These are phyloP conservation scores for Marchantia polymorpha DNA, from an alignment of 225 moss, liverwort and hornwort genomes.

Conservation along the genomic window DNA sequence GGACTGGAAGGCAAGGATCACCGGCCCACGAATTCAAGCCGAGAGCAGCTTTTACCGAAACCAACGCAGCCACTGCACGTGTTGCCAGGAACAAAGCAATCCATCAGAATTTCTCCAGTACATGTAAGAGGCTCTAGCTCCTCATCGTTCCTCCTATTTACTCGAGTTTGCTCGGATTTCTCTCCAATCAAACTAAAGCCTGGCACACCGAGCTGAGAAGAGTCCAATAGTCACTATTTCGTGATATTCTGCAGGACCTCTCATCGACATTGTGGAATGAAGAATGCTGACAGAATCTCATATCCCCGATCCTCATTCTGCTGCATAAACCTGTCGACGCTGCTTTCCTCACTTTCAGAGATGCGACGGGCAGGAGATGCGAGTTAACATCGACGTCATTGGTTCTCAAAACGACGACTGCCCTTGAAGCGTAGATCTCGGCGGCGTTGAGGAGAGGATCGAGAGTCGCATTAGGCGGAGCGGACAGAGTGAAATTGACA, in stretches of 20 bases:
- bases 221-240: no score
- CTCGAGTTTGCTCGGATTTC: not conserved
- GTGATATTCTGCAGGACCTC: no score
- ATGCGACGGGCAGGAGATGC: not conserved
- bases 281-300: no score
- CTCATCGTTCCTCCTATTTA: no score
- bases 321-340: no score
- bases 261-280: no score
- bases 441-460: slow-evolving; percentile 29
- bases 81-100: not conserved
- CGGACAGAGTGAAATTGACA: not conserved
- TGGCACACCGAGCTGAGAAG: no score
- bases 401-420: not conserved
- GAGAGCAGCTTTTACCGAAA: slow-evolving; percentile 28
- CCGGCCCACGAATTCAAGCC: slow-evolving; percentile 46
- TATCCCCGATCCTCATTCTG: no score
- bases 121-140: no score
- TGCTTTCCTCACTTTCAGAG: no score
- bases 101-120: not conserved
- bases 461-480: not conserved
- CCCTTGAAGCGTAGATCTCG: slow-evolving; percentile 1
- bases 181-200: not conserved
- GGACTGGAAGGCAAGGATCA: slow-evolving; percentile 42
- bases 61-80: slow-evolving; percentile 36
- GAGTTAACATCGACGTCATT: slow-evolving; percentile 22